A percentile compares a stretch with the other conserved stretches of the same genome.
These are phyloP conservation scores for Carallia brachiata DNA, from an alignment of 345 rosid genomes.

Conservation along the genomic window DNA sequence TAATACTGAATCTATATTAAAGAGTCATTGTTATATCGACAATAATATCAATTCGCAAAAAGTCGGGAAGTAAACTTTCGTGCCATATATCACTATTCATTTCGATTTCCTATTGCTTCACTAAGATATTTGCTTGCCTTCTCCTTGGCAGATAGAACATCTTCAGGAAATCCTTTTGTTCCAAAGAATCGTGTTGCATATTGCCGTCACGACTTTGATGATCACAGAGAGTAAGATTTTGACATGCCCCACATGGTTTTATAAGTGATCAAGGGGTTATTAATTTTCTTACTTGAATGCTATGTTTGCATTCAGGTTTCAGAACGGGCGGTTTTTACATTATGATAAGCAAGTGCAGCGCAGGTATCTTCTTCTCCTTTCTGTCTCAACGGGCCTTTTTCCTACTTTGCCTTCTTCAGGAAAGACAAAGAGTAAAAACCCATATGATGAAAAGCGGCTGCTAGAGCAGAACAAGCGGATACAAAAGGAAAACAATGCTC, in stretches of 20 bases:
- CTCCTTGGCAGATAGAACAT: constrained; percentile 17
- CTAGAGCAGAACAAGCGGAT: constrained; percentile 83
- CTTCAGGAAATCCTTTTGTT: constrained; percentile 6
- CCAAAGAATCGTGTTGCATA: background rate
- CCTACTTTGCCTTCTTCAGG: constrained; percentile 45
- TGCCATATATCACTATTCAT: too few relatives aligned
- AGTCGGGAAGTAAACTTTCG: too few relatives aligned
- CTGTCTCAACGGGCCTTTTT: constrained; percentile 48
- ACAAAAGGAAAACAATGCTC: constrained; percentile 85
- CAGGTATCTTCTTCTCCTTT: constrained; percentile 47
- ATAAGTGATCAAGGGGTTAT: too few relatives aligned
- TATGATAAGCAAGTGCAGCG: constrained; percentile 41
- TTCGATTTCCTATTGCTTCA: too few relatives aligned
- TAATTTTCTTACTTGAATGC: constrained; percentile 5
- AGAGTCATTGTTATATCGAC: too few relatives aligned
- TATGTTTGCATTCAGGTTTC: constrained; percentile 21
- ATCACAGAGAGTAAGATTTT: constrained; percentile 20
- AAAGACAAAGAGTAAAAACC: constrained; percentile 72
- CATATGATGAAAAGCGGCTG: constrained; percentile 81
- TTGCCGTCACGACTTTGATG: constrained; percentile 11
- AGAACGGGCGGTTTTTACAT: constrained; percentile 13
- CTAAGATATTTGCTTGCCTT: background rate
- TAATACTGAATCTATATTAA: too few relatives aligned
- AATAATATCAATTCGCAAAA: too few relatives aligned
- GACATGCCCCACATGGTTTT: too few relatives aligned